These are phyloP conservation scores for Solanum dulcamara DNA, from an alignment of 257 asterid genomes.

Conservation along the genomic window DNA sequence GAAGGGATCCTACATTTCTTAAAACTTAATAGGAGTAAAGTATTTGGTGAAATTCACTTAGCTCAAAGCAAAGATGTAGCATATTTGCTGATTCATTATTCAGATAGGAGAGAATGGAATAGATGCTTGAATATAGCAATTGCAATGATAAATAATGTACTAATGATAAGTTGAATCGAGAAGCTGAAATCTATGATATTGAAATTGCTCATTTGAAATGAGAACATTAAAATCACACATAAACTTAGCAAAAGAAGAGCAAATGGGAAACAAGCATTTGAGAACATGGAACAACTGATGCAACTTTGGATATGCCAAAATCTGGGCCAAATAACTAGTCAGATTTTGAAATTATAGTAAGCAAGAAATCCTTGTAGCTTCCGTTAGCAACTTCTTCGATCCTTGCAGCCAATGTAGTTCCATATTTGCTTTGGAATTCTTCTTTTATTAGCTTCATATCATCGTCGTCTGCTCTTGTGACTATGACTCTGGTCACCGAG, in stretches of 20 bases:
- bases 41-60: not conserved
- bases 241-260: not conserved
- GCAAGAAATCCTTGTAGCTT: constrained; percentile 66
- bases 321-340: not conserved
- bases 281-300: not conserved
- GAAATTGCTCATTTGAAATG: not conserved
- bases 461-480: constrained; percentile 62
- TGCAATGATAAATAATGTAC: not conserved
- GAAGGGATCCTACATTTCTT: not conserved
- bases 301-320: not conserved
- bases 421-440: constrained; percentile 26
- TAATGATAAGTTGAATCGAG: not conserved
- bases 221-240: not conserved
- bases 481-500: constrained; percentile 55
- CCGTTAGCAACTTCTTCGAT: constrained; percentile 68
- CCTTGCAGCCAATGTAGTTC: constrained; percentile 30
- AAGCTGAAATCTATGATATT: not conserved
- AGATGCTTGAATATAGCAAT: not conserved
- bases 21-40: not conserved
- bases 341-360: constrained; percentile 37
- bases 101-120: not conserved
- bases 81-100: not conserved
- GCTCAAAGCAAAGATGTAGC: not conserved
- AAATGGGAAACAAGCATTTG: not conserved
- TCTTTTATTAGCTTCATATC: constrained; percentile 65